phyloP scores from a whole-genome alignment of 164 flowering plant genomes.

The Sextonia rubra region DNA sequence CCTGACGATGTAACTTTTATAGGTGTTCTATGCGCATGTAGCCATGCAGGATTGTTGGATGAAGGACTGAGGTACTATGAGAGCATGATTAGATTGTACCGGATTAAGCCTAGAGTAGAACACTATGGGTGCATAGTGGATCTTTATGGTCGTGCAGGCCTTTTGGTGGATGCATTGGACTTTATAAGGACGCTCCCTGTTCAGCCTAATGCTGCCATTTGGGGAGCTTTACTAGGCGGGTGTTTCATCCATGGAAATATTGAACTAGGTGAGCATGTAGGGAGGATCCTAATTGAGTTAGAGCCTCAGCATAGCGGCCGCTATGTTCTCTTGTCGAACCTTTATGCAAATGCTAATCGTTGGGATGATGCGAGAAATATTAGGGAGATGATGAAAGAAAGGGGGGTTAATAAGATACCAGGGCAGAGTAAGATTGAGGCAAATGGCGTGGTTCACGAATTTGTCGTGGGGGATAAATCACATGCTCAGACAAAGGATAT shows the following conservation, averaged over 20 bases:
- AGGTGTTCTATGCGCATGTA: constrained; percentile 30
- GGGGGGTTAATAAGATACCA: constrained; percentile 25
- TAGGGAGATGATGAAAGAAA: constrained; percentile 32
- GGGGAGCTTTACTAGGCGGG: constrained; percentile 36
- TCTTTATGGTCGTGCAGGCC: constrained; percentile 32
- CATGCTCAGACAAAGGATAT: constrained; percentile 32
- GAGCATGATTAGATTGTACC: constrained; percentile 22
- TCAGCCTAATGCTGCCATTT: constrained; percentile 30
- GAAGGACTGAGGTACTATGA: constrained; percentile 21
- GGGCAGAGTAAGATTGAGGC: constrained; percentile 29
- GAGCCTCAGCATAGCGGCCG: constrained; percentile 30
- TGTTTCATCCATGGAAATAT: constrained; percentile 25
- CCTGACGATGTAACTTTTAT: constrained; percentile 35
- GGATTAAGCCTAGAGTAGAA: constrained; percentile 25
- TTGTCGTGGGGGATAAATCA: constrained; percentile 29
- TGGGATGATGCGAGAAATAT: constrained; percentile 33
- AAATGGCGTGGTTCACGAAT: constrained; percentile 33
- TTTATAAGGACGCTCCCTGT: constrained; percentile 29
- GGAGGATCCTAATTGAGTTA: constrained; percentile 19
- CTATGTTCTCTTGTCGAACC: constrained; percentile 33
- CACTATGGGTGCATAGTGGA: constrained; percentile 43
- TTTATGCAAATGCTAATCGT: constrained; percentile 38
- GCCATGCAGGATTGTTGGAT: constrained; percentile 24
- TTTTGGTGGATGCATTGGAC: constrained; percentile 18
- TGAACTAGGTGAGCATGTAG: constrained; percentile 22